Percentiles rank a stretch among this genome's conserved stretches.
phyloP scores from a whole-genome alignment of 2,329 filamentous ascomycete species.

The Trichoderma lentiforme region DNA sequence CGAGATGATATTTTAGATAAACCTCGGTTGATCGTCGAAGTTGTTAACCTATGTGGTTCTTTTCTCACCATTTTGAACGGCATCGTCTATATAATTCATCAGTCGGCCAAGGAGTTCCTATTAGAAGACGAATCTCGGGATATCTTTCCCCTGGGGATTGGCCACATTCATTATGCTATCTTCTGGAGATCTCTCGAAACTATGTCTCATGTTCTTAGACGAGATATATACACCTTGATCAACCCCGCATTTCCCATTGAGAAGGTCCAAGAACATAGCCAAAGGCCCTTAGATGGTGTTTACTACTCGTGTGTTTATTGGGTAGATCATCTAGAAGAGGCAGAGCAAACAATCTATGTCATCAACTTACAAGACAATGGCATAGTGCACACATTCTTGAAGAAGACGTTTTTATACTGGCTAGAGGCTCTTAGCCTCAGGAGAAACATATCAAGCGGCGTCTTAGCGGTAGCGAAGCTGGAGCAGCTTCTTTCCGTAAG shows the following conservation, averaged over 20 bases:
- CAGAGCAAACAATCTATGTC: neutral
- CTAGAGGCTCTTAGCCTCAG: neutral
- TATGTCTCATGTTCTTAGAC: neutral
- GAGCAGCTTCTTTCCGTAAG: neutral
- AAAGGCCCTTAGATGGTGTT: neutral
- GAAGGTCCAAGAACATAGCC: neutral
- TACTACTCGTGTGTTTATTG: neutral
- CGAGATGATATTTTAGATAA: neutral
- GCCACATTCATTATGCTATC: neutral
- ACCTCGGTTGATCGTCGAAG: neutral
- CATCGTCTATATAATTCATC: neutral
- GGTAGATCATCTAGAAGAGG: neutral
- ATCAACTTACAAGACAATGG: neutral
- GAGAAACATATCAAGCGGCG: neutral
- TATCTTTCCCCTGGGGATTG: neutral
- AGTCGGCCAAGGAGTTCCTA: neutral
- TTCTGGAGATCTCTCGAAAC: neutral
- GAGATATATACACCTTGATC: neutral
- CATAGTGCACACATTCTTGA: neutral
- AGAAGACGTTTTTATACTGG: neutral
- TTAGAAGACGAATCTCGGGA: neutral
- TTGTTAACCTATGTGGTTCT: neutral
- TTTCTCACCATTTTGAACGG: neutral
- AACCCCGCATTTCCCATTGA: neutral
- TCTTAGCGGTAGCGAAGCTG: neutral